These are phyloP conservation scores for Wickerhamiella slavikovae DNA, from an alignment of 805 yeast genomes.

Conservation along the genomic window DNA sequence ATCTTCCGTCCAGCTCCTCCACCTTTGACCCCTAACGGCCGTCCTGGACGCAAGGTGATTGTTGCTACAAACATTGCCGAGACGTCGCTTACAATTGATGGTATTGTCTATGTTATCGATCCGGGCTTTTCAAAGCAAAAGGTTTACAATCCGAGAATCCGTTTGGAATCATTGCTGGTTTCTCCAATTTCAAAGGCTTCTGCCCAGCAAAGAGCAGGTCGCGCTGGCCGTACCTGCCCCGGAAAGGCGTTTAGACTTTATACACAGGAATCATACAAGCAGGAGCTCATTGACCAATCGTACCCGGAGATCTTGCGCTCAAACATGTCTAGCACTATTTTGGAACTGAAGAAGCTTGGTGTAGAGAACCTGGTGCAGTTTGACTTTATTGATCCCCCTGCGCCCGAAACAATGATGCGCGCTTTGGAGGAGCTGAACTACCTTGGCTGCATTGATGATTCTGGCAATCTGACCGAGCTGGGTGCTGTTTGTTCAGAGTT, in stretches of 20 bases:
- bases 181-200: constrained; percentile 94
- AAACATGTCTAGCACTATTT: constrained; percentile 75
- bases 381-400: constrained; percentile 98
- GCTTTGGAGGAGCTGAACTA: constrained; percentile 90
- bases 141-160: constrained; percentile 85
- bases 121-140: constrained; percentile 96
- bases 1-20: constrained; percentile 82
- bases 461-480: constrained; percentile 71
- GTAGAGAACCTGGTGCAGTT: constrained; percentile 91
- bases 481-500: constrained; percentile 83
- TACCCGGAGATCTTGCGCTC: constrained; percentile 89
- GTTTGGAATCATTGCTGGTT: constrained; percentile 85
- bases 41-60: constrained; percentile 89
- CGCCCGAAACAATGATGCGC: constrained; percentile 99
- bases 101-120: constrained; percentile 91
- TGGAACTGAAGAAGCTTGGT: constrained; percentile 84
- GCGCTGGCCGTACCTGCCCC: constrained; percentile 98
- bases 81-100: constrained; percentile 92
- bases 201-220: constrained; percentile 97
- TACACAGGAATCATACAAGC: constrained; percentile 90
- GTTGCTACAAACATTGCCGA: constrained; percentile 92
- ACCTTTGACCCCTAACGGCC: constrained; percentile 49
- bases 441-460: constrained; percentile 73
- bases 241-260: constrained; percentile 93
- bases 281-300: constrained; percentile 84